phyloP scores from a whole-genome alignment of 306 rosid species.

The Elaeagnus macrophylla region DNA sequence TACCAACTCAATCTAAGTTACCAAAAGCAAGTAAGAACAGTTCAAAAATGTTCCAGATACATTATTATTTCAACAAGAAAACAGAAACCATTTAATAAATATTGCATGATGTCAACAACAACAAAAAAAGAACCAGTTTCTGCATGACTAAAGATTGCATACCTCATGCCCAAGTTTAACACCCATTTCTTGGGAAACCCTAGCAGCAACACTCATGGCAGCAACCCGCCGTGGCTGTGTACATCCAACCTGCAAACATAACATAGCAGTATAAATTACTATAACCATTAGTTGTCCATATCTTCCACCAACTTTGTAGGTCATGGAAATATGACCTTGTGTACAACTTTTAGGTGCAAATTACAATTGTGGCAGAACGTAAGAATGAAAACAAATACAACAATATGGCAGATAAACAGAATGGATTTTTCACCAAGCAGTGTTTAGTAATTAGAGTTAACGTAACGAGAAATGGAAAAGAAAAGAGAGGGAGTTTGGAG shows the following conservation, averaged over 20 bases:
- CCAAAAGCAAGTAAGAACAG: too few species aligned
- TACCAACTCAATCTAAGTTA: neutral
- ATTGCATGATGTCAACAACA: neutral
- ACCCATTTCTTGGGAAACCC: conserved; percentile 96
- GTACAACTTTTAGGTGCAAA: too few species aligned
- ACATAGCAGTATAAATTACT: neutral
- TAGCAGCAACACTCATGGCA: conserved; percentile 98
- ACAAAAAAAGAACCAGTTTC: conserved; percentile 1
- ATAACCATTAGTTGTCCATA: conserved; percentile 8
- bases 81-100: neutral
- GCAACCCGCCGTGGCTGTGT: conserved; percentile 98
- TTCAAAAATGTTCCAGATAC: too few species aligned
- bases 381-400: too few species aligned
- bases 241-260: conserved; percentile 68
- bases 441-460: too few species aligned
- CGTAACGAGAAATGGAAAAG: too few species aligned
- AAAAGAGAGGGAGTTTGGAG: too few species aligned
- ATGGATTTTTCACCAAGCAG: too few species aligned
- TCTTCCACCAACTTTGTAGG: neutral
- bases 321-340: too few species aligned
- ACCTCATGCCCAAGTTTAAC: conserved; percentile 97
- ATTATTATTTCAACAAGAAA: too few species aligned
- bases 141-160: conserved; percentile 10
- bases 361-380: too few species aligned
- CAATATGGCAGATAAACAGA: too few species aligned